These are phyloP conservation scores for Penicillium coffeae DNA, from an alignment of 495 filamentous ascomycete species.

Conservation along the genomic window DNA sequence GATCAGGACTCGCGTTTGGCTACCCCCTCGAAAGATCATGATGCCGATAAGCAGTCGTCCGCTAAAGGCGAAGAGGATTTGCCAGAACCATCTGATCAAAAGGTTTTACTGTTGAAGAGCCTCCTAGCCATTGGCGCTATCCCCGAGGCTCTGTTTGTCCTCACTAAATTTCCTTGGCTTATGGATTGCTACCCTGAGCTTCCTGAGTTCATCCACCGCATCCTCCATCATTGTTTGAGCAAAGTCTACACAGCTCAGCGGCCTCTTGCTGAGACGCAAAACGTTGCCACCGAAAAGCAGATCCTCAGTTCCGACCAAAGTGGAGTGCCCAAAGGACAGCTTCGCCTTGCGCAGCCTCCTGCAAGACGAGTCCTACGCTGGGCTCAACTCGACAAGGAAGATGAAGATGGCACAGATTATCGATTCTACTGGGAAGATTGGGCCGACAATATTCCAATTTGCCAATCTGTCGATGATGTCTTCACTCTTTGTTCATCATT, in stretches of 20 bases:
- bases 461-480: conserved; percentile 84
- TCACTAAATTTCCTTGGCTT: conserved; percentile 89
- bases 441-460: conserved; percentile 87
- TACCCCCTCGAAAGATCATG: conserved; percentile 48
- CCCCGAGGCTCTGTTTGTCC: conserved; percentile 87
- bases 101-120: conserved; percentile 76
- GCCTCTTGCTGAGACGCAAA: conserved; percentile 38
- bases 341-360: conserved; percentile 53
- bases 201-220: conserved; percentile 72
- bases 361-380: conserved; percentile 65
- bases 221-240: conserved; percentile 73
- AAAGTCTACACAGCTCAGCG: conserved; percentile 57
- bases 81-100: conserved; percentile 85
- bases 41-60: conserved; percentile 43
- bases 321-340: conserved; percentile 59
- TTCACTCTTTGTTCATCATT: conserved; percentile 83
- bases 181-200: conserved; percentile 78
- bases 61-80: conserved; percentile 54
- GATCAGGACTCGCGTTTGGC: conserved; percentile 41
- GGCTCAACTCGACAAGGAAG: conserved; percentile 73
- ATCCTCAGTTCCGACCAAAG: conserved; percentile 58
- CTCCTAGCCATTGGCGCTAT: conserved; percentile 88
- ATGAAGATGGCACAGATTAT: conserved; percentile 75
- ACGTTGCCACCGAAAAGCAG: conserved; percentile 45
- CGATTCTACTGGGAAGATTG: conserved; percentile 98